phyloP scores from a whole-genome alignment of 768 basidiomycete genomes.

The Lactarius psammicola region DNA sequence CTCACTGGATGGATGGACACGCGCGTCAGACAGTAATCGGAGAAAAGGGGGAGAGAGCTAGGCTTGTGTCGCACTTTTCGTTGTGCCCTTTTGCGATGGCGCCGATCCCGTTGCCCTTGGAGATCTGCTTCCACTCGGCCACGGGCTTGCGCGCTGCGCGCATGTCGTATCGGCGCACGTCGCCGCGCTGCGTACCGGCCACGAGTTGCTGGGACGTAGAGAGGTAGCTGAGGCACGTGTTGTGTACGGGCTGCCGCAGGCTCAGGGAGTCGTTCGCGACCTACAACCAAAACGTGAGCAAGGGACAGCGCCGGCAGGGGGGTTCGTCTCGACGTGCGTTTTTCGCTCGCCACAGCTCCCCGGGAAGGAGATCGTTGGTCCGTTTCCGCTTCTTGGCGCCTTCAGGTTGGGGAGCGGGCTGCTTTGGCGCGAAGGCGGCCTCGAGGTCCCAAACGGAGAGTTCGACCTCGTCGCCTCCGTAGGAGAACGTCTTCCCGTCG shows the following conservation, averaged over 20 bases:
- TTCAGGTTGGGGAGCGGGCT: constrained; percentile 26
- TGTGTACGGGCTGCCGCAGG: constrained; percentile 76
- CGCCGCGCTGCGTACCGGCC: constrained; percentile 72
- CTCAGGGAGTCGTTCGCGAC: constrained; percentile 71
- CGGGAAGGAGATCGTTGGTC: constrained; percentile 55
- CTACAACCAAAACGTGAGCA: constrained; percentile 36
- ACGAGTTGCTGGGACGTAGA: constrained; percentile 52
- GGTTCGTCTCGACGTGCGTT: constrained; percentile 49
- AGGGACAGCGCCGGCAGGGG: not conserved
- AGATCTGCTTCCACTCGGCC: constrained; percentile 60
- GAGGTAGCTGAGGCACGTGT: constrained; percentile 65
- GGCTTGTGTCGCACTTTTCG: constrained; percentile 59
- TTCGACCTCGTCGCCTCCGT: constrained; percentile 86
- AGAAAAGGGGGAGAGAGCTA: constrained; percentile 19
- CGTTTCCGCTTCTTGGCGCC: constrained; percentile 57
- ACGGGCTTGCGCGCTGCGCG: constrained; percentile 66
- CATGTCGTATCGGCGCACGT: constrained; percentile 75
- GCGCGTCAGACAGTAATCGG: not conserved
- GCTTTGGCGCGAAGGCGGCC: constrained; percentile 43
- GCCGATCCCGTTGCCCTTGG: constrained; percentile 60
- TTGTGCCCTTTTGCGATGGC: constrained; percentile 54
- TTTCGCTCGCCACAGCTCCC: constrained; percentile 82
- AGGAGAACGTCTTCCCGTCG: constrained; percentile 59
- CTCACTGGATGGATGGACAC: constrained; percentile 47
- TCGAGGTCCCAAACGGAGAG: constrained; percentile 79